A percentile compares a stretch with the other conserved stretches of the same genome.
phyloP scores from a whole-genome alignment of 208 protist genomes.

The Porcisia hertigi region DNA sequence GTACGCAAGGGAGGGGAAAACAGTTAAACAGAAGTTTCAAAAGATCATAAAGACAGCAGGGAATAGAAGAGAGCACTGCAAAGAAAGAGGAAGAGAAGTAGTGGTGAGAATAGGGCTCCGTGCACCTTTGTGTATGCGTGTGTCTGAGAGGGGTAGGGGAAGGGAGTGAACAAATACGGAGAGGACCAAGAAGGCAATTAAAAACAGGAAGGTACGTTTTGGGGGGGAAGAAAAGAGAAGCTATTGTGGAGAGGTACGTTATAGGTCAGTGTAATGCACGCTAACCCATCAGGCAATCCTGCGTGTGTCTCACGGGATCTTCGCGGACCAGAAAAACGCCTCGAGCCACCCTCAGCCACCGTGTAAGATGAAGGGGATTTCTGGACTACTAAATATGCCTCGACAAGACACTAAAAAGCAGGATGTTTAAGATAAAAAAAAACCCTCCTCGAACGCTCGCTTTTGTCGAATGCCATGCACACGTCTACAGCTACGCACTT shows the following conservation, averaged over 20 bases:
- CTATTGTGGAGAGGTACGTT: not conserved
- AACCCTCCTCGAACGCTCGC: not conserved
- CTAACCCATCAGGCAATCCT: not conserved
- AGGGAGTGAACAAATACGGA: not conserved
- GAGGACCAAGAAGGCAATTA: not conserved
- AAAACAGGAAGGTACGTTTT: slow-evolving; percentile 5
- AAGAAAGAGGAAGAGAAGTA: slow-evolving; percentile 24
- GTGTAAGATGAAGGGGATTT: not conserved
- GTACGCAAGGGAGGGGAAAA: slow-evolving; percentile 2
- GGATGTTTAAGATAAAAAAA: not conserved
- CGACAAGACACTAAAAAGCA: not conserved
- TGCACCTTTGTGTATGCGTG: not conserved
- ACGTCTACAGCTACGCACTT: not conserved
- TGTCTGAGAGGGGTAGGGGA: not conserved
- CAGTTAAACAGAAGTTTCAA: slow-evolving; percentile 5
- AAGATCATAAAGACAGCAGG: not conserved
- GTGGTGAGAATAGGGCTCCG: not conserved
- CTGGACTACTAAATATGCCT: too few relatives aligned
- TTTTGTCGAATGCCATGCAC: not conserved
- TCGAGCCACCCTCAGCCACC: not conserved
- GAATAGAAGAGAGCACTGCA: not conserved
- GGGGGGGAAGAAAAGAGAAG: slow-evolving; percentile 11
- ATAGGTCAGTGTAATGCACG: not conserved
- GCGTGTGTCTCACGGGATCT: not conserved
- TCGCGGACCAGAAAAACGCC: not conserved